Evolutionary conservation across 2,329 filamentous ascomycete species (phyloP).

Genomic region (Macrophomina phaseolina): DNA sequence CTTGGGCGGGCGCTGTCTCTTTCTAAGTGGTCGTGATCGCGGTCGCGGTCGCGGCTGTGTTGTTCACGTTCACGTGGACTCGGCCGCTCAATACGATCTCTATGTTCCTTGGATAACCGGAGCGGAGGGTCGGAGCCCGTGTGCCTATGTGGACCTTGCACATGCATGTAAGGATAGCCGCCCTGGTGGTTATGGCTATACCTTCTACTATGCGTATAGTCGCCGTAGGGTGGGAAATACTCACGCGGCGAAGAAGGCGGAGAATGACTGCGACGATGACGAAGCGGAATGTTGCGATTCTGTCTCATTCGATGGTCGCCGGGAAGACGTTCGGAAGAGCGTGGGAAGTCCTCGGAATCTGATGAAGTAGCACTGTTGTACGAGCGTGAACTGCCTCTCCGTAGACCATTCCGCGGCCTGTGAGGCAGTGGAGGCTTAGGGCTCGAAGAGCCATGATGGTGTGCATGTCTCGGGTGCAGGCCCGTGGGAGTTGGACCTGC

Average conservation of each 20-base stretch:
- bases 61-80: constrained; percentile 18
- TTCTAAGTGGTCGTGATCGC: constrained; percentile 3
- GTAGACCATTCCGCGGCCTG: neutral
- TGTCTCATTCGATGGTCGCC: constrained; percentile 1
- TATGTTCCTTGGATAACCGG: constrained; percentile 1
- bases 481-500: constrained; percentile 35
- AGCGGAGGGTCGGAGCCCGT: constrained; percentile 17
- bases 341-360: constrained; percentile 9
- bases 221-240: constrained; percentile 44
- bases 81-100: neutral
- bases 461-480: constrained; percentile 30
- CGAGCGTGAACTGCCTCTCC: constrained; percentile 9
- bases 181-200: constrained; percentile 21
- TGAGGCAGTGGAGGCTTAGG: constrained; percentile 17
- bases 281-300: constrained; percentile 38
- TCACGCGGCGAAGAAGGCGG: constrained; percentile 46
- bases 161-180: constrained; percentile 5
- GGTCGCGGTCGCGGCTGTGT: constrained; percentile 11
- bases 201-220: constrained; percentile 36
- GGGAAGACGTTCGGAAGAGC: neutral
- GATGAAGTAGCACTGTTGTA: constrained; percentile 19
- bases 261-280: constrained; percentile 51
- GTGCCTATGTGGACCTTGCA: constrained; percentile 17
- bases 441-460: constrained; percentile 9
- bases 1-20: constrained; percentile 2